These are phyloP conservation scores for Barnettozyma siamensis DNA, from an alignment of 805 yeast species.

Conservation along the genomic window DNA sequence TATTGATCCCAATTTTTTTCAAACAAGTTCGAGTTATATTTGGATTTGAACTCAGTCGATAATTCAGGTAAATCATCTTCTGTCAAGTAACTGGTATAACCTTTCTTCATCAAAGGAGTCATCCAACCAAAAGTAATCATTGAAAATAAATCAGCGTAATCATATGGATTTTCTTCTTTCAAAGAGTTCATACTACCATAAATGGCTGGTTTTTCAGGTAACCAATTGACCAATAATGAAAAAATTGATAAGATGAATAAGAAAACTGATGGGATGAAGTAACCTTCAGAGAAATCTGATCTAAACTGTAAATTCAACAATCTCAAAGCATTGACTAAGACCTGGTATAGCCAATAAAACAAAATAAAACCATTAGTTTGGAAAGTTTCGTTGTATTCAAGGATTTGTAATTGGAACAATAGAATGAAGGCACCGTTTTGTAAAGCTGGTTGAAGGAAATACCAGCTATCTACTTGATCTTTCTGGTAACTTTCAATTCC, in stretches of 20 bases:
- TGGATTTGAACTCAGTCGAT: conserved; percentile 62
- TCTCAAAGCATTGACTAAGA: conserved; percentile 42
- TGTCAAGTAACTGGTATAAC: conserved; percentile 52
- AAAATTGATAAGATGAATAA: conserved; percentile 28
- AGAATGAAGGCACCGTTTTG: conserved; percentile 38
- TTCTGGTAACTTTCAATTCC: conserved; percentile 17
- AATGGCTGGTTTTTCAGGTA: conserved; percentile 33
- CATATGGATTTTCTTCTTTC: conserved; percentile 30
- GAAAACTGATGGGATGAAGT: conserved; percentile 29
- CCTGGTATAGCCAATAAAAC: conserved; percentile 66
- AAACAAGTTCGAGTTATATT: conserved; percentile 44
- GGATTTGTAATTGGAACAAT: conserved; percentile 53
- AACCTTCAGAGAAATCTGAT: conserved; percentile 19
- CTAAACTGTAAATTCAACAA: conserved; percentile 35
- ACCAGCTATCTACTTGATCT: conserved; percentile 20
- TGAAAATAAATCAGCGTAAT: conserved; percentile 60
- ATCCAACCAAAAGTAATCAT: conserved; percentile 85
- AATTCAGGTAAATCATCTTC: conserved; percentile 73
- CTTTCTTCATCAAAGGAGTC: conserved; percentile 78
- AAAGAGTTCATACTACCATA: conserved; percentile 30
- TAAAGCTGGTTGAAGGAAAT: conserved; percentile 32
- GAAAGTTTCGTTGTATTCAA: conserved; percentile 62
- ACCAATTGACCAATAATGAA: conserved; percentile 31
- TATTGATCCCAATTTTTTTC: conserved; percentile 56
- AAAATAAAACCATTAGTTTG: conserved; percentile 66